phyloP scores from a whole-genome alignment of 257 asterid genomes.

The Parsonsia alboflavescens region DNA sequence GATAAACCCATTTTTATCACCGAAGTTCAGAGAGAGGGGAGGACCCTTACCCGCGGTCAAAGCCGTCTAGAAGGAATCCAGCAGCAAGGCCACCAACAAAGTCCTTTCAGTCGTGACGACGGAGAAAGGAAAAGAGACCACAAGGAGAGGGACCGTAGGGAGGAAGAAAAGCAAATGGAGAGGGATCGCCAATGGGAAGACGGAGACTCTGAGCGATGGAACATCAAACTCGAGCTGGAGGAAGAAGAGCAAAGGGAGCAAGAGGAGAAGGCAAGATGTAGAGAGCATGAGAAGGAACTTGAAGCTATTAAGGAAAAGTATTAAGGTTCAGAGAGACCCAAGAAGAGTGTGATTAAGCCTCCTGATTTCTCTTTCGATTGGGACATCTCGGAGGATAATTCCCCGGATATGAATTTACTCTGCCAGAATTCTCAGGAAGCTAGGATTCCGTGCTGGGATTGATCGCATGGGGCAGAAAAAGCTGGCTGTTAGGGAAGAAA shows the following conservation, averaged over 20 bases:
- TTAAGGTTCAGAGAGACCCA: slow-evolving; percentile 22
- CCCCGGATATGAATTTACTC: slow-evolving; percentile 24
- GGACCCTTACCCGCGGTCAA: slow-evolving; percentile 62
- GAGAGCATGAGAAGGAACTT: slow-evolving; percentile 27
- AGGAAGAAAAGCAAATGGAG: slow-evolving; percentile 43
- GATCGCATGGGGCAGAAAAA: slow-evolving; percentile 34
- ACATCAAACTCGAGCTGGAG: slow-evolving; percentile 20
- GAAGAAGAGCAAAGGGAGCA: slow-evolving; percentile 17
- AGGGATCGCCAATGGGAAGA: slow-evolving; percentile 27
- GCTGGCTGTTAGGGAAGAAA: slow-evolving; percentile 27
- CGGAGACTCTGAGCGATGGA: slow-evolving; percentile 18
- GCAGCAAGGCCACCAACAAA: slow-evolving; percentile 42
- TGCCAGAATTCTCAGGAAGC: slow-evolving; percentile 33
- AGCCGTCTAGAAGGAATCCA: slow-evolving; percentile 58
- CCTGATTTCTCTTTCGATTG: slow-evolving; percentile 30
- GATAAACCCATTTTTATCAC: slow-evolving; percentile 66
- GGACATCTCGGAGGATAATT: slow-evolving; percentile 32
- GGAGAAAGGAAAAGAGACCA: background rate
- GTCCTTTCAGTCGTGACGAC: slow-evolving; percentile 19
- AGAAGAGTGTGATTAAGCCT: slow-evolving; percentile 32
- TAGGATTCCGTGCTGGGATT: slow-evolving; percentile 29
- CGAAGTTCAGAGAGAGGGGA: slow-evolving; percentile 56
- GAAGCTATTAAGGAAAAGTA: slow-evolving; percentile 32
- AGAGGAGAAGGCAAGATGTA: slow-evolving; percentile 16
- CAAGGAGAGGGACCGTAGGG: slow-evolving; percentile 20